phyloP scores from a whole-genome alignment of 2,329 filamentous ascomycete genomes.

The Whalleya microplaca region DNA sequence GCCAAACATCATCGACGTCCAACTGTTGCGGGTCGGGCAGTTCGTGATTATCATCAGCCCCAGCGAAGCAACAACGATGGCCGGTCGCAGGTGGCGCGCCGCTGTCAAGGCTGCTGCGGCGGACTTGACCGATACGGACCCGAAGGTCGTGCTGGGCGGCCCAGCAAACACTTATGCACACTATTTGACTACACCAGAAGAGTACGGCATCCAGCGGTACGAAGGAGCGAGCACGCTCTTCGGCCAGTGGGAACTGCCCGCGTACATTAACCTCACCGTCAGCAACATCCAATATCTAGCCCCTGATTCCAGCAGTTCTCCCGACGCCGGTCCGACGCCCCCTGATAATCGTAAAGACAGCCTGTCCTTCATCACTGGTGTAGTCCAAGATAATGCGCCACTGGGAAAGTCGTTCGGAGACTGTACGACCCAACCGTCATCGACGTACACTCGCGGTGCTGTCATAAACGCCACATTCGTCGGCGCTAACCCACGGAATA shows the following conservation, averaged over 20 bases:
- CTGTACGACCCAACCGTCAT: conserved; percentile 57
- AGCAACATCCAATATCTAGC: conserved; percentile 69
- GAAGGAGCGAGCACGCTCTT: conserved; percentile 94
- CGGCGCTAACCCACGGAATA: conserved; percentile 88
- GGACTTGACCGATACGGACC: conserved; percentile 50
- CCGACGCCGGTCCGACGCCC: conserved; percentile 63
- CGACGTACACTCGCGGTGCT: conserved; percentile 63
- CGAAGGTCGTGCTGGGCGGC: conserved; percentile 78
- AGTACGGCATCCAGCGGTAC: conserved; percentile 85
- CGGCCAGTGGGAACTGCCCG: conserved; percentile 79
- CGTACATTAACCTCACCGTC: conserved; percentile 86
- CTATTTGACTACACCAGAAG: conserved; percentile 78
- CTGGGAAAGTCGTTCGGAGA: conserved; percentile 72
- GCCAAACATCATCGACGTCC: conserved; percentile 87
- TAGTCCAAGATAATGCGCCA: conserved; percentile 73
- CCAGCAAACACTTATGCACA: conserved; percentile 89
- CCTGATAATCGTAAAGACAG: conserved; percentile 79
- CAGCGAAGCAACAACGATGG: conserved; percentile 90
- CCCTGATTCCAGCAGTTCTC: conserved; percentile 46
- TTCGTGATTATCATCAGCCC: conserved; percentile 84
- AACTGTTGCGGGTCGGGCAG: conserved; percentile 81
- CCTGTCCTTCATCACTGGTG: conserved; percentile 77
- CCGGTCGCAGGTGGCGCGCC: conserved; percentile 81
- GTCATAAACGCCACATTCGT: conserved; percentile 72
- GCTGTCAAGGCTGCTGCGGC: conserved; percentile 60